Percentiles rank a stretch among this genome's conserved stretches.
Evolutionary conservation across 768 basidiomycete species (phyloP).

Genomic region (Obba rivulosa): DNA sequence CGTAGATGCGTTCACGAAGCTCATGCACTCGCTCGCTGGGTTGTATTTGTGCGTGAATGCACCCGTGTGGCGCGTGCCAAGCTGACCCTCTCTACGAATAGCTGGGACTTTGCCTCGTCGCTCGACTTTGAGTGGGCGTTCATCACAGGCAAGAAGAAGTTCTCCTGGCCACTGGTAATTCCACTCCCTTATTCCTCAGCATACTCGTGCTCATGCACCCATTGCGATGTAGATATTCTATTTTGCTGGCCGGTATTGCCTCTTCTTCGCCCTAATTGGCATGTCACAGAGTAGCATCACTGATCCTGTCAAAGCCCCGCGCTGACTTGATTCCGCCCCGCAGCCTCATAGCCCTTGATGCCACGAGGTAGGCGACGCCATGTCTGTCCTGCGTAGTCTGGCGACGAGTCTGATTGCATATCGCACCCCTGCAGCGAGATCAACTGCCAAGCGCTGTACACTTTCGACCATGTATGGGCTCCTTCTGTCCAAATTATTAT

Average conservation of each 20-base stretch:
- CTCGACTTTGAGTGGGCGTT: slow-evolving; percentile 38
- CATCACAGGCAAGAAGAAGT: slow-evolving; percentile 34
- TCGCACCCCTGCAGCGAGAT: slow-evolving; percentile 24
- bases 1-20: slow-evolving; percentile 33
- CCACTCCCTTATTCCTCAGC: neutral
- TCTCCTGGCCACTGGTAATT: slow-evolving; percentile 40
- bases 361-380: slow-evolving; percentile 20
- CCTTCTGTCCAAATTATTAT: neutral
- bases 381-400: neutral
- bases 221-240: slow-evolving; percentile 33
- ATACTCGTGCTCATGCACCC: too few species aligned
- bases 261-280: slow-evolving; percentile 41
- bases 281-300: slow-evolving; percentile 34
- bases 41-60: slow-evolving; percentile 32
- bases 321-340: slow-evolving; percentile 2
- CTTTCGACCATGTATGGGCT: slow-evolving; percentile 37
- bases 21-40: slow-evolving; percentile 38
- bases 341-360: slow-evolving; percentile 34
- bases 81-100: slow-evolving; percentile 12
- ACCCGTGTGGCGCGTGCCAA: neutral
- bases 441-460: slow-evolving; percentile 42
- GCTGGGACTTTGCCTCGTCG: slow-evolving; percentile 40
- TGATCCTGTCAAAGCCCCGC: neutral
- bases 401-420: neutral
- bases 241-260: slow-evolving; percentile 38